Evolutionary conservation across 2,329 filamentous ascomycete genomes (phyloP).

Genomic region (Diplodia scrobiculata): DNA sequence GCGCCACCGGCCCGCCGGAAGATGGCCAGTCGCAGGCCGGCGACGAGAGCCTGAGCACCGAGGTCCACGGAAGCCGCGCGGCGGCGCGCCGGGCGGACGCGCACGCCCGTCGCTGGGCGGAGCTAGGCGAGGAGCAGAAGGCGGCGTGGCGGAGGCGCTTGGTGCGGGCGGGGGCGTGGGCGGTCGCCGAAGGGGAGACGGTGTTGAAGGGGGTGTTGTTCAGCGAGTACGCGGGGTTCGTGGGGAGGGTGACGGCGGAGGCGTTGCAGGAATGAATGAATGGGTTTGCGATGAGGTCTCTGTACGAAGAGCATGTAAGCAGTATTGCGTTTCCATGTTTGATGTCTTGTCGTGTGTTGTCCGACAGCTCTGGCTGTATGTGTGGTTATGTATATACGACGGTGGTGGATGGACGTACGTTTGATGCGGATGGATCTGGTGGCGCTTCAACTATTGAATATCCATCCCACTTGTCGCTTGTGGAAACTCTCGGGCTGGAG

Average conservation of each 20-base stretch:
- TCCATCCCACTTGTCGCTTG: too few relatives aligned
- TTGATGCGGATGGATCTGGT: too few relatives aligned
- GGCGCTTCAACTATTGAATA: too few relatives aligned
- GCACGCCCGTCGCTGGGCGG: slow-evolving; percentile 68
- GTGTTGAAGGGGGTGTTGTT: slow-evolving; percentile 79
- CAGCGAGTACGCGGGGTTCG: slow-evolving; percentile 67
- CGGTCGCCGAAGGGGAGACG: slow-evolving; percentile 73
- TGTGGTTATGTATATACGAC: too few relatives aligned
- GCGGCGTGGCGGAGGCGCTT: slow-evolving; percentile 70
- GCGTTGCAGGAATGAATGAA: neutral
- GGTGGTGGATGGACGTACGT: too few relatives aligned
- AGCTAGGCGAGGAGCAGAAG: slow-evolving; percentile 65
- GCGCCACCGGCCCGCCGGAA: slow-evolving; percentile 34
- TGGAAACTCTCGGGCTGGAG: too few relatives aligned
- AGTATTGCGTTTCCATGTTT: neutral
- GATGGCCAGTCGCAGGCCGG: slow-evolving; percentile 38
- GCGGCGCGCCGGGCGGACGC: slow-evolving; percentile 45
- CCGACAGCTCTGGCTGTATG: too few relatives aligned
- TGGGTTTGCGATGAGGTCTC: neutral
- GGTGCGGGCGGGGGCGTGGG: slow-evolving; percentile 73
- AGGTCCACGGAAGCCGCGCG: slow-evolving; percentile 44
- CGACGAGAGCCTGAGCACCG: slow-evolving; percentile 43
- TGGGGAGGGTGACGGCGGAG: slow-evolving; percentile 40
- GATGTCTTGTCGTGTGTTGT: too few relatives aligned
- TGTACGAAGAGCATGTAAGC: neutral